These are phyloP conservation scores for Chrysoporthe puriensis DNA, from an alignment of 2,329 filamentous ascomycete genomes.

Conservation along the genomic window DNA sequence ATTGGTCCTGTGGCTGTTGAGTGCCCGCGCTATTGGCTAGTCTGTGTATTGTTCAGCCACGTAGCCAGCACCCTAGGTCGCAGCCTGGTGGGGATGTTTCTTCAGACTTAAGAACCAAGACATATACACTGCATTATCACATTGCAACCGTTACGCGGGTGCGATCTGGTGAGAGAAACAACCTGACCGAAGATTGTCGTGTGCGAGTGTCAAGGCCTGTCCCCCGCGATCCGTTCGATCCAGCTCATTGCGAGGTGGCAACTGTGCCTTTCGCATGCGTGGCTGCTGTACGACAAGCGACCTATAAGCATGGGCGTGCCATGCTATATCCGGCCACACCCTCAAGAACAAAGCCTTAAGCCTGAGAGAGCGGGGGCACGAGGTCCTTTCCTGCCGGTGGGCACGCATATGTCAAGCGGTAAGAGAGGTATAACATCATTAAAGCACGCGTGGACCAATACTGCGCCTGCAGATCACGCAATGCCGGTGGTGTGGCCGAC, in stretches of 20 bases:
- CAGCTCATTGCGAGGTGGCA: too few relatives aligned
- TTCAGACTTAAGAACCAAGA: too few relatives aligned
- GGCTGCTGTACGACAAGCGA: too few relatives aligned
- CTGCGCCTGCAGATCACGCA: neutral
- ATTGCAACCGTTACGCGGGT: neutral
- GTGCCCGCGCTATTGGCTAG: neutral
- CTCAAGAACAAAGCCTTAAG: neutral
- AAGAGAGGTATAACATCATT: neutral
- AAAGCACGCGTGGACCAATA: neutral
- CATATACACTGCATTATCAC: neutral
- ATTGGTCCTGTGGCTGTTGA: neutral
- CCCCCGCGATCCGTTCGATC: too few relatives aligned
- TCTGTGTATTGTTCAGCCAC: neutral
- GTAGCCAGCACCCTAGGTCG: neutral
- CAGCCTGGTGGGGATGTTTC: neutral
- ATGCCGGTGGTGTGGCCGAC: neutral
- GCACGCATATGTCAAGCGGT: neutral
- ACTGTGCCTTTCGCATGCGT: too few relatives aligned
- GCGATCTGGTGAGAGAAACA: too few relatives aligned
- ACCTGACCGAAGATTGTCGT: too few relatives aligned
- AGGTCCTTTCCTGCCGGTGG: neutral
- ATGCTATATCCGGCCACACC: neutral
- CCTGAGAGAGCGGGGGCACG: neutral
- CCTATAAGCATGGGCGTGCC: neutral
- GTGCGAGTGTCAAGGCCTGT: too few relatives aligned